phyloP scores from a whole-genome alignment of 192 early-diverging fungal genomes.

The Bifiguratus adelaidae region DNA sequence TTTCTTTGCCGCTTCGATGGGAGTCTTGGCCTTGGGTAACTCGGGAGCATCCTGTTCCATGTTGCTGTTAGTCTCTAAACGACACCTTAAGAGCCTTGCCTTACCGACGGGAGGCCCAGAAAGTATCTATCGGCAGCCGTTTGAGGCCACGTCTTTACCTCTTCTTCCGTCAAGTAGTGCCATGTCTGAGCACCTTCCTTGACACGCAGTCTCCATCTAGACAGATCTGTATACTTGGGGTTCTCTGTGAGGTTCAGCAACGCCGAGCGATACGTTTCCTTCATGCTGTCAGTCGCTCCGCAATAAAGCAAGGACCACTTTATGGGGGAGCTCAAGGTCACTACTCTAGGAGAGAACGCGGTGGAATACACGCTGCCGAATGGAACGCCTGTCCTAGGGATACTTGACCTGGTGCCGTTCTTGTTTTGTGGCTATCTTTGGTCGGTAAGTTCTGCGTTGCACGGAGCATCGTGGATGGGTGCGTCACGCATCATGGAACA shows the following conservation, averaged over 20 bases:
- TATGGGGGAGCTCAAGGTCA: too few relatives aligned
- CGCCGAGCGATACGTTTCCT: constrained; percentile 5
- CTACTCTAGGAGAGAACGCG: too few relatives aligned
- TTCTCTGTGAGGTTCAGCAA: not conserved
- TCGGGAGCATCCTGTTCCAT: constrained; percentile 30
- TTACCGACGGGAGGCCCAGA: constrained; percentile 62
- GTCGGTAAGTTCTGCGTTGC: too few relatives aligned
- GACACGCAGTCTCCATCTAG: constrained; percentile 77
- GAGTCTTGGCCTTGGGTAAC: constrained; percentile 48
- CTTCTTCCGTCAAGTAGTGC: constrained; percentile 63
- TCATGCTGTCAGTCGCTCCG: not conserved
- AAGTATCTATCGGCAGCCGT: constrained; percentile 78
- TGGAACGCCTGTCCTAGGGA: too few relatives aligned
- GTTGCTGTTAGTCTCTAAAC: not conserved
- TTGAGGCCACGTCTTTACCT: constrained; percentile 55
- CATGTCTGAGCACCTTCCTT: constrained; percentile 87
- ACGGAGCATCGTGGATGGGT: too few relatives aligned
- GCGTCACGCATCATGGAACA: too few relatives aligned
- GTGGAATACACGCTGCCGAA: too few relatives aligned
- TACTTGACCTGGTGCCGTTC: too few relatives aligned
- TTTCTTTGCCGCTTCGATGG: constrained; percentile 76
- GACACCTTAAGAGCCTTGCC: not conserved
- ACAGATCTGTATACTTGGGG: constrained; percentile 53
- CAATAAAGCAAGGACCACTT: too few relatives aligned
- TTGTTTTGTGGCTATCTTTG: too few relatives aligned